phyloP scores from a whole-genome alignment of 2,329 filamentous ascomycete genomes.

The Penicillium sp. region DNA sequence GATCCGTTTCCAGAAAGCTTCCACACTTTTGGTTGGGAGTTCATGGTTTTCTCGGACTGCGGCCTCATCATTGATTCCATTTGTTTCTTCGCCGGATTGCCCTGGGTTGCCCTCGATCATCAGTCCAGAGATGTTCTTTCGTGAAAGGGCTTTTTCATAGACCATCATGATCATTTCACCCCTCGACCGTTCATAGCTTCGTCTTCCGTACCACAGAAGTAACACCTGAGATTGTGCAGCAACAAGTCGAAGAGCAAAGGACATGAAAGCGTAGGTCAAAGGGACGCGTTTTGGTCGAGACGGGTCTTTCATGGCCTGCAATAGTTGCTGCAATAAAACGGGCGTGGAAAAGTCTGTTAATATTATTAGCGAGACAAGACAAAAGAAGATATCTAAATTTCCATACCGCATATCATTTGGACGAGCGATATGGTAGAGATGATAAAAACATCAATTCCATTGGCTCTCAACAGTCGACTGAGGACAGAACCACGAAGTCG shows the following conservation, averaged over 20 bases:
- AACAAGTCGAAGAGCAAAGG: constrained; percentile 59
- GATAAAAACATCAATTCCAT: constrained; percentile 73
- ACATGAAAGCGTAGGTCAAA: constrained; percentile 63
- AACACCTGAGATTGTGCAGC: constrained; percentile 66
- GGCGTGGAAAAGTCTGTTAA: constrained; percentile 57
- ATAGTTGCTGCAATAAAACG: constrained; percentile 68
- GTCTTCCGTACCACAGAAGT: constrained; percentile 76
- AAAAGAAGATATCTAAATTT: not conserved
- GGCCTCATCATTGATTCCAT: constrained; percentile 11
- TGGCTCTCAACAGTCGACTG: constrained; percentile 67
- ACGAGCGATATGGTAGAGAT: constrained; percentile 63
- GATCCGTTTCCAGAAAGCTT: constrained; percentile 28
- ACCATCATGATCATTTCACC: constrained; percentile 85
- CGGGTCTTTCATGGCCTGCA: constrained; percentile 63
- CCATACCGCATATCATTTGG: constrained; percentile 56
- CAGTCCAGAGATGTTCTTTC: constrained; percentile 55
- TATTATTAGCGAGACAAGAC: constrained; percentile 20
- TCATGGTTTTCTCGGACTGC: constrained; percentile 12
- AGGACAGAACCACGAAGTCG: constrained; percentile 71
- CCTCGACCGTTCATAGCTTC: constrained; percentile 77
- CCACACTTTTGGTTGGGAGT: constrained; percentile 20
- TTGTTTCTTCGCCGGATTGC: constrained; percentile 15
- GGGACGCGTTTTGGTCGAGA: constrained; percentile 54
- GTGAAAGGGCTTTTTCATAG: constrained; percentile 71
- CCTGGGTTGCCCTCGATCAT: constrained; percentile 32